A percentile compares a stretch with the other conserved stretches of the same genome.
Evolutionary conservation across 371 early-diverging fungal genomes (phyloP).

Genomic region (Mortierella sp.): DNA sequence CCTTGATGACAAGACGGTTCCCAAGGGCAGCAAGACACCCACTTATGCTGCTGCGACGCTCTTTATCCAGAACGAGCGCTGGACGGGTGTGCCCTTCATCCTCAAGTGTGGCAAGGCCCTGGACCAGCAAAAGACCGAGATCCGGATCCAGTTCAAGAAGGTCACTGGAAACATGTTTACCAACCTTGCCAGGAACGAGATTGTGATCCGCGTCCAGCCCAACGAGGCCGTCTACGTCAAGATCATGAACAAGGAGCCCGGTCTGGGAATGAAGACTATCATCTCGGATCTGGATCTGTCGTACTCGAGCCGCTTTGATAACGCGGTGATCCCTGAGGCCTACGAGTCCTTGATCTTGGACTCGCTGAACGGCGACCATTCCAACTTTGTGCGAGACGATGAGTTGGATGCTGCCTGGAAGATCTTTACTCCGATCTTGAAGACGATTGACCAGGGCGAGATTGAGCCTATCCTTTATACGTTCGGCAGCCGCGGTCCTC

Average conservation of each 20-base stretch:
- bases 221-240: slow-evolving; percentile 97
- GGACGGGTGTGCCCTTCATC: slow-evolving; percentile 97
- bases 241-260: slow-evolving; percentile 95
- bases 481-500: slow-evolving; percentile 93
- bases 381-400: slow-evolving; percentile 97
- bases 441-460: slow-evolving; percentile 84
- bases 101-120: slow-evolving; percentile 97
- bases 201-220: slow-evolving; percentile 97
- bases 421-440: slow-evolving; percentile 96
- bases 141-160: slow-evolving; percentile 96
- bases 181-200: slow-evolving; percentile 89
- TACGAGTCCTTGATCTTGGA: slow-evolving; percentile 96
- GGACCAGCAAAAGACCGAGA: slow-evolving; percentile 92
- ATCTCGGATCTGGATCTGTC: slow-evolving; percentile 94
- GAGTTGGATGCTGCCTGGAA: slow-evolving; percentile 97
- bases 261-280: slow-evolving; percentile 73
- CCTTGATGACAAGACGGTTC: slow-evolving; percentile 91
- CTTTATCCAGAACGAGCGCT: slow-evolving; percentile 93
- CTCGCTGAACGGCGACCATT: slow-evolving; percentile 90
- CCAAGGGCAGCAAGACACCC: slow-evolving; percentile 84
- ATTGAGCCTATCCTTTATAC: slow-evolving; percentile 82
- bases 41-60: slow-evolving; percentile 94
- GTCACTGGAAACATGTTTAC: slow-evolving; percentile 83
- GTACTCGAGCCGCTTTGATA: slow-evolving; percentile 88
- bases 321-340: slow-evolving; percentile 94